Evolutionary conservation across 768 basidiomycete species (phyloP), one percentile per base, ranked within the genome.

Genomic region (Psilocybe subaeruginosa): DNA sequence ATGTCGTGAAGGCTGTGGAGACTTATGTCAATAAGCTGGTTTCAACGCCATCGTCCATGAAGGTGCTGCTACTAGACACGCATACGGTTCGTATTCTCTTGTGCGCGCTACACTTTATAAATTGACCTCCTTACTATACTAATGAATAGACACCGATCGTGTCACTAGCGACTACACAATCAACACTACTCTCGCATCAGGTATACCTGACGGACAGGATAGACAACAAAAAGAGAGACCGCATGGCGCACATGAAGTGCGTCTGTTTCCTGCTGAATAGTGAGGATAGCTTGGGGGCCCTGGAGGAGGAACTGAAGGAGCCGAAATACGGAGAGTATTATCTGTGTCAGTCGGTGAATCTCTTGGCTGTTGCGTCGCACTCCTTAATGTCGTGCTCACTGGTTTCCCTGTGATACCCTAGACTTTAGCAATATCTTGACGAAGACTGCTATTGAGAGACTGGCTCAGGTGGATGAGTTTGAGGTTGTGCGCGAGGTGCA

Each of bases 311-410:
- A 71, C 80, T 99, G 35, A 82, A 82, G 39, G 91, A 94, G 69
- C 97, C 96, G 8, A 91, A 91, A 76, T 99, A 99, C 69, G 95
- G 95, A 73, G 95, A 95, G 78, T 99, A 99, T 78, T 99, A 97
- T 83, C 79, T 99, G 72, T 99, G 97, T 99, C 86, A 91, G 97
- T 94, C 81, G 83, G 89, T 91, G 86, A 83, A 80, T 84, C 77
- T 70, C 65, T 69, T 69, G 70, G 67, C 68, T 74, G 65, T 64
- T 43, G 41, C n/a, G 41, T 43, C n/a, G 58, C 54, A 62, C 71
- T 45, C 58, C 41, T 56, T 53, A 39, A n/a, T 58, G 41, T 56
- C 56, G 52, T 62, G 53, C 46, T 65, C 33, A 62, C 57, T 45
- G 54, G 8, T 48, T 56, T 54, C 3, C 50, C 7, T 27, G 31